Evolutionary conservation across 352 stramenopile species (phyloP), one percentile per base, ranked within the genome.

Genomic region (Phytophthora multivora): DNA sequence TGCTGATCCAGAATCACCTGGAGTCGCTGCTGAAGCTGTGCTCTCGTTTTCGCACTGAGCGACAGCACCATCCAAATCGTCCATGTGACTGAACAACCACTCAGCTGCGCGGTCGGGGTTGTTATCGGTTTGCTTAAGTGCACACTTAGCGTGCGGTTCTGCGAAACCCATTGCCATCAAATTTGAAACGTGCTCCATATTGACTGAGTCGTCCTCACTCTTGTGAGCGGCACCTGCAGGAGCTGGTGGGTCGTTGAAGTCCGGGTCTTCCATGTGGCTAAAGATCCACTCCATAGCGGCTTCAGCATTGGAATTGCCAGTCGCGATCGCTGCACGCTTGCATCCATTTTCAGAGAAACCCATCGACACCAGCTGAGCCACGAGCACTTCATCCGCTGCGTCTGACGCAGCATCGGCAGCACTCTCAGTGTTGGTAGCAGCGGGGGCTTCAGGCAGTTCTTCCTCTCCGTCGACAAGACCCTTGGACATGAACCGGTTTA

Each of bases 241-340:
- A 1, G 53, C 60, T 30, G 96, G 71, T 5, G 95, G 94, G 61
- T 98, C 93, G 61, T 99, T 98, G 65, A 99, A 99, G 71, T 99
- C 94, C 1, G 96, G 67, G 74, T 99, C 98, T 59, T 89, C 91
- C 86, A 98, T 99, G 82, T 99, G 98, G 56, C 95, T 96, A 74
- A 99, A 98, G 46, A 99, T 93, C 97, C 97, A 99, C 47, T 98
- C 95, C 95, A 99, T 99, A 7, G 96, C 96, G 30, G 82, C 88
- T 60, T 99, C 96, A 5, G 95, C 80, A 60, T 95, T 83, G 4
- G 72, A 76, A 75, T 97, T 99, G 51, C 79, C 88, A 57, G 83
- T 98, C 30, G 87, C 96, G 18, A 98, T 87, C 18, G 97, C 87
- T 43, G 98, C 98, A 51, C 97, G 89, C 66, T 98, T 98, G 77